Conservation (phyloP, 331 rosid species). For the Acacia concinna region DNA sequence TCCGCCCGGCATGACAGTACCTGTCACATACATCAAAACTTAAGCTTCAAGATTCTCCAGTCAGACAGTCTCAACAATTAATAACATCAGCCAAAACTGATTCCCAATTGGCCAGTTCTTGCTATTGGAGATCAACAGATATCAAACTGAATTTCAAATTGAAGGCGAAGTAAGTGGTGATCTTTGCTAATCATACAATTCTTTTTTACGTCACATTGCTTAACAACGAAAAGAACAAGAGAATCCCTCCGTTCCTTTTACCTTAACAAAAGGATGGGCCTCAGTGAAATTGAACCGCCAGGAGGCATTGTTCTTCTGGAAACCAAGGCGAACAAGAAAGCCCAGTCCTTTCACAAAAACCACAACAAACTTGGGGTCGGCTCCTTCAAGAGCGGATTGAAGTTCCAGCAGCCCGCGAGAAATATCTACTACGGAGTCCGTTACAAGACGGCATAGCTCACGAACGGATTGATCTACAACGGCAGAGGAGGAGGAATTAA, state of each 20-base stretch:
- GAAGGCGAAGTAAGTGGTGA: neutral
- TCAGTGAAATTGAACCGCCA: conserved; percentile 48
- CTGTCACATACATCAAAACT: conserved; percentile 47
- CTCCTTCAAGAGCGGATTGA: conserved; percentile 76
- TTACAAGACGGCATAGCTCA: conserved; percentile 75
- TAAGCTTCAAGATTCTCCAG: conserved; percentile 24
- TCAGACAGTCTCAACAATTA: neutral
- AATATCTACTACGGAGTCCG: conserved; percentile 46
- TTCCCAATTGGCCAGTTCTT: conserved; percentile 6
- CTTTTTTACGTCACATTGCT: neutral
- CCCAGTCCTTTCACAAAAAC: conserved; percentile 81
- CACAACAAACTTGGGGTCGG: conserved; percentile 50
- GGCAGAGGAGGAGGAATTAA: conserved; percentile 57
- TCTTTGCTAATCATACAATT: neutral
- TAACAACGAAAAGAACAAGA: neutral
- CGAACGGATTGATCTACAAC: conserved; percentile 88
- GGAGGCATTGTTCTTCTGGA: conserved; percentile 48
- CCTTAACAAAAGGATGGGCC: conserved; percentile 79
- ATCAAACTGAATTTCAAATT: neutral
- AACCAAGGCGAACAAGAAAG: conserved; percentile 63
- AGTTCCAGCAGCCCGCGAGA: conserved; percentile 72
- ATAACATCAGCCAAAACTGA: neutral
- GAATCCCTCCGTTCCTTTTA: neutral
- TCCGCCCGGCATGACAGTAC: conserved; percentile 64
- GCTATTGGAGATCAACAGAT: neutral